A percentile compares a stretch with the other conserved stretches of the same genome.
These are phyloP conservation scores for Silene latifolia DNA, from an alignment of 148 eudicot genomes.

Conservation along the genomic window DNA sequence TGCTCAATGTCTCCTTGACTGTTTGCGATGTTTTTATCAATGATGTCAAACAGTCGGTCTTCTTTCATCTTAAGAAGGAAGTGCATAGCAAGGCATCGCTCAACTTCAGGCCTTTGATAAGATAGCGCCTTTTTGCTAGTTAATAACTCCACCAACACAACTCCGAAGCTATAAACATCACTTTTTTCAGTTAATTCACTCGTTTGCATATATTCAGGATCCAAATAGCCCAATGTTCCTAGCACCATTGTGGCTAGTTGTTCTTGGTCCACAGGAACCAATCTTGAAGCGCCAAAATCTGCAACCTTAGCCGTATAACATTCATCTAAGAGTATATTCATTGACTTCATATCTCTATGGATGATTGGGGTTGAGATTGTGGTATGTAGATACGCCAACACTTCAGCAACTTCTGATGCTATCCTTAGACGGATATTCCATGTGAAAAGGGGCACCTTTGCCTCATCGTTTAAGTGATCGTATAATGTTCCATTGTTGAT, in stretches of 20 bases:
- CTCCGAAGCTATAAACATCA: constrained; percentile 32
- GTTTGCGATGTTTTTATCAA: constrained; percentile 7
- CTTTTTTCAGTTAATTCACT: constrained; percentile 22
- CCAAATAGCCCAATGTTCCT: constrained; percentile 26
- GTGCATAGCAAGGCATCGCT: constrained; percentile 18
- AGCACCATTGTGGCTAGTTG: constrained; percentile 24
- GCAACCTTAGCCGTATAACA: constrained; percentile 28
- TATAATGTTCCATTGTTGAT: constrained; percentile 25
- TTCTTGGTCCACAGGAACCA: constrained; percentile 14
- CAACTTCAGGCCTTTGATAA: neutral
- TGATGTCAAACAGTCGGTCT: constrained; percentile 1
- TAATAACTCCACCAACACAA: constrained; percentile 25
- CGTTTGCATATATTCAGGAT: constrained; percentile 25
- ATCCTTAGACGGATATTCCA: constrained; percentile 21
- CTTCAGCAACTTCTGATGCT: constrained; percentile 28
- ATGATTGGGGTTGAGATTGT: constrained; percentile 25
- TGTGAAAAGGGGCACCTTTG: constrained; percentile 6
- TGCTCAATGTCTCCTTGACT: neutral
- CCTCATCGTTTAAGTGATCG: constrained; percentile 20
- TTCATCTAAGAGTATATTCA: constrained; percentile 24
- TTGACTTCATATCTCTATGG: constrained; percentile 27
- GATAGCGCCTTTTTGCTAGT: constrained; percentile 15
- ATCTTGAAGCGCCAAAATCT: constrained; percentile 27
- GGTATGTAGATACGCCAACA: constrained; percentile 18
- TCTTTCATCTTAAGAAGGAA: constrained; percentile 23